Conservation (phyloP, 495 filamentous ascomycete genomes). For the Oidiodendron maius region DNA sequence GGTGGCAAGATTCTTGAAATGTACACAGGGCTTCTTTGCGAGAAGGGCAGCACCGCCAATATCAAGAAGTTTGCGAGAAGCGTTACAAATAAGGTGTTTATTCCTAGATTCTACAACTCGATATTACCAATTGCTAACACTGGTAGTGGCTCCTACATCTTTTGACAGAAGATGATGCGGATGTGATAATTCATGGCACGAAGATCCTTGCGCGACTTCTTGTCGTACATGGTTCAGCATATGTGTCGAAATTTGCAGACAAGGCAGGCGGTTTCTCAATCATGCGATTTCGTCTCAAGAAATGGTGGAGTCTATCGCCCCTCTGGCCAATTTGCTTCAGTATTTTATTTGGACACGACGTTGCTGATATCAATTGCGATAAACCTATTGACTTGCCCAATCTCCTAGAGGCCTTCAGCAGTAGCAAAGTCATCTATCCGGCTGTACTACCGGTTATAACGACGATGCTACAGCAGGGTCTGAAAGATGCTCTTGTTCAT, state of each 20-base stretch:
- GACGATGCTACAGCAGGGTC: slow-evolving; percentile 80
- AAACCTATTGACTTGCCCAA: slow-evolving; percentile 66
- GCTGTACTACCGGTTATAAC: slow-evolving; percentile 75
- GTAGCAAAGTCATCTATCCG: slow-evolving; percentile 62
- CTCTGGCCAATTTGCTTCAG: slow-evolving; percentile 89
- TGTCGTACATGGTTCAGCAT: slow-evolving; percentile 68
- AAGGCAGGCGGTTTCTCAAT: slow-evolving; percentile 84
- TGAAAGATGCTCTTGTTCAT: slow-evolving; percentile 59
- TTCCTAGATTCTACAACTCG: neutral
- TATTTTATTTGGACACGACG: slow-evolving; percentile 78
- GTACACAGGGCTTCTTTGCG: slow-evolving; percentile 78
- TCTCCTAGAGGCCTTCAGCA: slow-evolving; percentile 66
- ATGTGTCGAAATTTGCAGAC: slow-evolving; percentile 76
- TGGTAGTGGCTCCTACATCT: slow-evolving; percentile 89
- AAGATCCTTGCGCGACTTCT: slow-evolving; percentile 87
- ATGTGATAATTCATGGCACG: slow-evolving; percentile 72
- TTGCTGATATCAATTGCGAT: slow-evolving; percentile 67
- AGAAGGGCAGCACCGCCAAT: slow-evolving; percentile 55
- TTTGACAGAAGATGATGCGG: slow-evolving; percentile 77
- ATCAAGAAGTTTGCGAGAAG: slow-evolving; percentile 88
- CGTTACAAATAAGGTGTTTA: slow-evolving; percentile 87
- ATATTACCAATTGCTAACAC: slow-evolving; percentile 32
- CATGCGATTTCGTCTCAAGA: slow-evolving; percentile 71
- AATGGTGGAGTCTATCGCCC: slow-evolving; percentile 82
- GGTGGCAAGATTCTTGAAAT: slow-evolving; percentile 73